A percentile compares a stretch with the other conserved stretches of the same genome.
Evolutionary conservation across 2,329 filamentous ascomycete species (phyloP).

Genomic region (Aspergillus puulaauensis): DNA sequence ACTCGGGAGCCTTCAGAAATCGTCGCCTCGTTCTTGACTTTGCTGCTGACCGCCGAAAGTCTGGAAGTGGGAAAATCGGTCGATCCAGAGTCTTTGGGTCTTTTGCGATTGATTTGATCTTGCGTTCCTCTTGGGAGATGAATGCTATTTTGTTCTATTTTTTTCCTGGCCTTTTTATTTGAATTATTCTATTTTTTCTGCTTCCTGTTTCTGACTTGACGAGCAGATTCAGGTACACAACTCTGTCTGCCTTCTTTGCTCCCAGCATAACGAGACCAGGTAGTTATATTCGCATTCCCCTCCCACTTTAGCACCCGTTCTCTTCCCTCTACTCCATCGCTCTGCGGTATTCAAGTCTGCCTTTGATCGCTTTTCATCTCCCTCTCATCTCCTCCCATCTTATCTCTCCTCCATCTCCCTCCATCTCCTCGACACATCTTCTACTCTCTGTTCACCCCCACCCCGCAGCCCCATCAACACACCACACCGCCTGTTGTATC

Average conservation of each 20-base stretch:
- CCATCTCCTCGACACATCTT: not conserved
- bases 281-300: constrained; percentile 20
- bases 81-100: constrained; percentile 10
- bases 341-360: constrained; percentile 11
- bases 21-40: constrained; percentile 32
- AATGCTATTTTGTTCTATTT: constrained; percentile 6
- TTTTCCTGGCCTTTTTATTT: constrained; percentile 5
- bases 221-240: constrained; percentile 14
- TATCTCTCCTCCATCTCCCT: constrained; percentile 1
- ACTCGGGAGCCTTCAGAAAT: constrained; percentile 31
- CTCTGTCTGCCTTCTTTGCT: constrained; percentile 2
- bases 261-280: not conserved
- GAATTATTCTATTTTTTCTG: constrained; percentile 1
- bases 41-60: constrained; percentile 28
- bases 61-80: constrained; percentile 13
- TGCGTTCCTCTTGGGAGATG: constrained; percentile 1
- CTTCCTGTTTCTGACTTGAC: constrained; percentile 8
- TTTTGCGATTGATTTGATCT: constrained; percentile 9
- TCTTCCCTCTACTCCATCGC: constrained; percentile 13
- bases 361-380: constrained; percentile 12
- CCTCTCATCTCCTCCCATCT: constrained; percentile 13
- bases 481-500: constrained; percentile 26
- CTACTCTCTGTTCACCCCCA: constrained; percentile 5
- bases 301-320: constrained; percentile 19
- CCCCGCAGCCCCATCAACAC: constrained; percentile 20